These are phyloP conservation scores for Moricandia arvensis DNA, from an alignment of 345 rosid genomes.

Conservation along the genomic window DNA sequence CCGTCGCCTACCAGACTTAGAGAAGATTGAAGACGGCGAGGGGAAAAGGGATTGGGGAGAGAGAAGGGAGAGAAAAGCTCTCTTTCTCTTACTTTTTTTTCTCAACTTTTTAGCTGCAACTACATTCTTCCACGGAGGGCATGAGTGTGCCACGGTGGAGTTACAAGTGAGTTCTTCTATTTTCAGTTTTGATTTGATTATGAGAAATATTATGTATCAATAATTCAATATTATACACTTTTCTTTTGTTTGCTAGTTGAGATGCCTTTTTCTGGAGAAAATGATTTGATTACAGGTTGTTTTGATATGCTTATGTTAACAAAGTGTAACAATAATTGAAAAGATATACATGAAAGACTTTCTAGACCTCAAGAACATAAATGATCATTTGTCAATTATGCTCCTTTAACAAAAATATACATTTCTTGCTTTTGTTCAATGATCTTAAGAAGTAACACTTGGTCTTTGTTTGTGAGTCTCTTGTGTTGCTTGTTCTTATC, in stretches of 20 bases:
- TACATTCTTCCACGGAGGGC: too few species aligned
- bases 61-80: too few species aligned
- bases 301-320: neutral
- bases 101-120: too few species aligned
- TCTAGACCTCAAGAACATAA: neutral
- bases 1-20: too few species aligned
- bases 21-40: too few species aligned
- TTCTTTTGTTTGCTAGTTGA: constrained; percentile 7
- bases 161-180: constrained; percentile 90
- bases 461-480: constrained; percentile 5
- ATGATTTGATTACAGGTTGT: constrained; percentile 17
- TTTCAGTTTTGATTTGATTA: constrained; percentile 36
- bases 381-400: constrained; percentile 17
- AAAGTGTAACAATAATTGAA: constrained; percentile 2
- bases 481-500: constrained; percentile 16
- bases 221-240: constrained; percentile 2
- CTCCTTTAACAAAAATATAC: too few species aligned
- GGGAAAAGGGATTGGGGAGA: too few species aligned
- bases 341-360: constrained; percentile 28
- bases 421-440: neutral
- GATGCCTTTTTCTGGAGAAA: constrained; percentile 20
- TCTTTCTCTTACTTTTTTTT: neutral
- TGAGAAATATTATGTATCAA: neutral
- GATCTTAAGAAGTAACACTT: neutral
- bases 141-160: constrained; percentile 96